These are phyloP conservation scores for Phytophthora megakarya DNA, from an alignment of 352 stramenopile species.

Conservation along the genomic window DNA sequence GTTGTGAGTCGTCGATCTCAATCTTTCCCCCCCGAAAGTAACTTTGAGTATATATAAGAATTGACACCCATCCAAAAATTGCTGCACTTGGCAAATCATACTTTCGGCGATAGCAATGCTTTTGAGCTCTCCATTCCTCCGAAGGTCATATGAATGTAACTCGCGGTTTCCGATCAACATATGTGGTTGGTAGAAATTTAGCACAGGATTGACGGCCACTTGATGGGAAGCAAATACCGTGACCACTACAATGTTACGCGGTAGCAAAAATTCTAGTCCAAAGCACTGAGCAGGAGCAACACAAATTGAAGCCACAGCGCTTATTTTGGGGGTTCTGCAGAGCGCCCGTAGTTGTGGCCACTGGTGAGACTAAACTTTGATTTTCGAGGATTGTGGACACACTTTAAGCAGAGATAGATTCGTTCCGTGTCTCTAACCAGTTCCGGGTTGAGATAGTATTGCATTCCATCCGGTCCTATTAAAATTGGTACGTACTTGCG, in stretches of 20 bases:
- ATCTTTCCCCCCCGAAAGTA: background rate
- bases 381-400: background rate
- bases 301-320: background rate
- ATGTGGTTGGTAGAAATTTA: background rate
- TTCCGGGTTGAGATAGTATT: background rate
- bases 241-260: background rate
- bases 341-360: background rate
- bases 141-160: conserved; percentile 1
- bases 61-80: background rate
- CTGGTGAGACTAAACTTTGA: background rate
- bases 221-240: conserved; percentile 1
- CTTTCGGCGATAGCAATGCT: background rate
- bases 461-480: background rate
- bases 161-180: background rate
- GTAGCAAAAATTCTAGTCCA: background rate
- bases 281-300: background rate
- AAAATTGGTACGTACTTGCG: background rate
- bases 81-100: background rate
- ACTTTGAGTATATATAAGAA: background rate
- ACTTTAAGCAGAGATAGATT: background rate
- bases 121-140: background rate
- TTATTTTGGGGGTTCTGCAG: background rate
- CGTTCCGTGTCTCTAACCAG: background rate
- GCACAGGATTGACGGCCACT: background rate
- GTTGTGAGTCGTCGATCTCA: background rate